A percentile compares a stretch with the other conserved stretches of the same genome.
Evolutionary conservation across 2,329 filamentous ascomycete species (phyloP).

Genomic region (Fusarium abutilonis): DNA sequence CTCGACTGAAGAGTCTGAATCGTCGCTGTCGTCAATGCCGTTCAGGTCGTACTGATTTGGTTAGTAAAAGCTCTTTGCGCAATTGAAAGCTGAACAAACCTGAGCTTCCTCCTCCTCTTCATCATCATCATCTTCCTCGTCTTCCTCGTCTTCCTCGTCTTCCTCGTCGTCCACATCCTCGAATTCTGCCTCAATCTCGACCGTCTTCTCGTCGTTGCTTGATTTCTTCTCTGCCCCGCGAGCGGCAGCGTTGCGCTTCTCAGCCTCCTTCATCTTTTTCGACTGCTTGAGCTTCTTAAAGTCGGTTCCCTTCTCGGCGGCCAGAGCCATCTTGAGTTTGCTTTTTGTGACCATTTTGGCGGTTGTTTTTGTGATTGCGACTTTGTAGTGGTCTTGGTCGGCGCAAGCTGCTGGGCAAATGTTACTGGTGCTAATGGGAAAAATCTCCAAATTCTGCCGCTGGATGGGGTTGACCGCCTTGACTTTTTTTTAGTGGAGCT

Average conservation of each 20-base stretch:
- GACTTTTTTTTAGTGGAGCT: slow-evolving; percentile 43
- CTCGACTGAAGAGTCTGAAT: slow-evolving; percentile 77
- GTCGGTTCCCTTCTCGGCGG: slow-evolving; percentile 64
- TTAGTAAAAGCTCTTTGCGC: background rate
- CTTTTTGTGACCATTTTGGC: slow-evolving; percentile 56
- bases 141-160: slow-evolving; percentile 47
- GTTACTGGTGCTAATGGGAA: slow-evolving; percentile 40
- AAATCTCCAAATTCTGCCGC: slow-evolving; percentile 49
- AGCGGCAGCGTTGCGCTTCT: slow-evolving; percentile 50
- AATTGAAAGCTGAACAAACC: slow-evolving; percentile 33
- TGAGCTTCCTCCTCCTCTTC: slow-evolving; percentile 48
- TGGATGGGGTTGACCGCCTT: slow-evolving; percentile 42
- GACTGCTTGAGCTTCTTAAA: slow-evolving; percentile 62
- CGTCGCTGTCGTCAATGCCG: slow-evolving; percentile 69
- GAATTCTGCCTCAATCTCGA: slow-evolving; percentile 52
- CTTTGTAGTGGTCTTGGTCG: slow-evolving; percentile 22
- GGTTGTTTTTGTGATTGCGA: slow-evolving; percentile 20
- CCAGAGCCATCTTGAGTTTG: slow-evolving; percentile 64
- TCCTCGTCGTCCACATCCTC: slow-evolving; percentile 51
- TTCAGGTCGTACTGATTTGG: slow-evolving; percentile 60
- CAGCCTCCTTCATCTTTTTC: slow-evolving; percentile 58
- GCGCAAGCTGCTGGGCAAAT: slow-evolving; percentile 33
- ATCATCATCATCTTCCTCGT: slow-evolving; percentile 50
- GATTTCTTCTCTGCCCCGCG: slow-evolving; percentile 45
- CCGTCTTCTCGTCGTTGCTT: slow-evolving; percentile 49